Percentiles rank a stretch among this genome's conserved stretches.
Conservation (phyloP, 2,329 filamentous ascomycete species). For the Immersiporthe knoxdaviesiana region DNA sequence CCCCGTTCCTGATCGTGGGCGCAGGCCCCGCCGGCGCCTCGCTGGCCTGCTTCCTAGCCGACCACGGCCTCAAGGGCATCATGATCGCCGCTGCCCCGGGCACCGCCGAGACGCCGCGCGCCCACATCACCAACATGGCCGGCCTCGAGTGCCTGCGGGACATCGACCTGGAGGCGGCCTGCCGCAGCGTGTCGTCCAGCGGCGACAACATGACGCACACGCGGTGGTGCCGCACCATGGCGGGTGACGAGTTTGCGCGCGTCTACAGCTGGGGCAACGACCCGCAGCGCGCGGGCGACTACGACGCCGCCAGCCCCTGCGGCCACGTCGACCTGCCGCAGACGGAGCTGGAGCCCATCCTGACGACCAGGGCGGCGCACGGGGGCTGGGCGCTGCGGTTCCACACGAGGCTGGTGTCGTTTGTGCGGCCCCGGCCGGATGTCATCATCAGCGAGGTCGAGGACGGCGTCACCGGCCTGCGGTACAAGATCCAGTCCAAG, state of each 20-base stretch:
- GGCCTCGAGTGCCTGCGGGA: constrained; percentile 59
- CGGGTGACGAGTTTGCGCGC: constrained; percentile 54
- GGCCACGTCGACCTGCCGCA: constrained; percentile 50
- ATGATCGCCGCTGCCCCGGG: constrained; percentile 54
- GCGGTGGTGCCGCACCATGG: constrained; percentile 56
- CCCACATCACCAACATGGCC: constrained; percentile 64
- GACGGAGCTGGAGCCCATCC: constrained; percentile 52
- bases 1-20: constrained; percentile 34
- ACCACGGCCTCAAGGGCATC: constrained; percentile 52
- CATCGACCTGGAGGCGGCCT: constrained; percentile 51
- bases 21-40: constrained; percentile 57
- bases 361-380: constrained; percentile 45
- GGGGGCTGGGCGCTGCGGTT: constrained; percentile 48
- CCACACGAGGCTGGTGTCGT: constrained; percentile 44
- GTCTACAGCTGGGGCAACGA: constrained; percentile 56
- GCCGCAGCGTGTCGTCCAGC: constrained; percentile 41
- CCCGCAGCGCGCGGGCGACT: constrained; percentile 49
- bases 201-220: constrained; percentile 52
- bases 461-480: constrained; percentile 5
- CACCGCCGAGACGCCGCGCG: constrained; percentile 60
- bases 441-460: constrained; percentile 26
- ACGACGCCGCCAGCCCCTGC: constrained; percentile 50
- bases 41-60: constrained; percentile 54
- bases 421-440: constrained; percentile 34
- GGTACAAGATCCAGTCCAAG: constrained; percentile 47